Evolutionary conservation across 2,329 filamentous ascomycete species (phyloP).

Genomic region (Fusarium tricinctum): DNA sequence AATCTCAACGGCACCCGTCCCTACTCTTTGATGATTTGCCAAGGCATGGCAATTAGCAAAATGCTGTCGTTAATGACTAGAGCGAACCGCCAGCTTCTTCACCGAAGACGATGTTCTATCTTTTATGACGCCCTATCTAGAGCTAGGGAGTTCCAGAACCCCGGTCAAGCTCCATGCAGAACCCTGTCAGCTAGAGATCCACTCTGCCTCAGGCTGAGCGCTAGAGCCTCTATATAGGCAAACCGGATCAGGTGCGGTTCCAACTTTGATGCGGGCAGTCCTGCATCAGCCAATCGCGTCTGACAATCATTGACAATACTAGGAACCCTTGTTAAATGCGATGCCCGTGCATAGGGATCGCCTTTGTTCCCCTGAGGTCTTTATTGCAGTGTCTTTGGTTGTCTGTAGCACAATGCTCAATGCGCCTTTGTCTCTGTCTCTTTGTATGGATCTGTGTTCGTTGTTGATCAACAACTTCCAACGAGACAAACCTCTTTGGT

Average conservation of each 20-base stretch:
- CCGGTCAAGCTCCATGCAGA: not conserved
- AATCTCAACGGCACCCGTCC: conserved; percentile 42
- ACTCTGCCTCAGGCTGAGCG: conserved; percentile 41
- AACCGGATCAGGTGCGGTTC: conserved; percentile 13
- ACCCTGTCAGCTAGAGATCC: conserved; percentile 32
- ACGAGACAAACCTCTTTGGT: not conserved
- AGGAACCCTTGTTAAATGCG: conserved; percentile 21
- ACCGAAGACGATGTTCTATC: not conserved
- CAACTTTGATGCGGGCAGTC: conserved; percentile 5
- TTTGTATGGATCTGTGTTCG: not conserved
- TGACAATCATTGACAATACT: conserved; percentile 6
- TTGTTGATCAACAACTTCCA: conserved; percentile 1
- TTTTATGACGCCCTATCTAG: conserved; percentile 30
- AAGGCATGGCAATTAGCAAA: conserved; percentile 18
- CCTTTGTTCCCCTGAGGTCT: conserved; percentile 26
- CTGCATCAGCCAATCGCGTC: conserved; percentile 24
- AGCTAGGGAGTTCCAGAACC: conserved; percentile 9
- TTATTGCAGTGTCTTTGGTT: conserved; percentile 7
- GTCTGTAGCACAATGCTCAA: conserved; percentile 14
- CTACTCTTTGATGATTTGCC: conserved; percentile 30
- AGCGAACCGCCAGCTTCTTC: not conserved
- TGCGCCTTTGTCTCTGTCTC: conserved; percentile 21
- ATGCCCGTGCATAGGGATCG: conserved; percentile 17
- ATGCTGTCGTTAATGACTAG: conserved; percentile 21
- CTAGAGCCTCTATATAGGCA: conserved; percentile 26